These are phyloP conservation scores for Solanum ahanhuiri DNA, from an alignment of 257 asterid genomes.

Conservation along the genomic window DNA sequence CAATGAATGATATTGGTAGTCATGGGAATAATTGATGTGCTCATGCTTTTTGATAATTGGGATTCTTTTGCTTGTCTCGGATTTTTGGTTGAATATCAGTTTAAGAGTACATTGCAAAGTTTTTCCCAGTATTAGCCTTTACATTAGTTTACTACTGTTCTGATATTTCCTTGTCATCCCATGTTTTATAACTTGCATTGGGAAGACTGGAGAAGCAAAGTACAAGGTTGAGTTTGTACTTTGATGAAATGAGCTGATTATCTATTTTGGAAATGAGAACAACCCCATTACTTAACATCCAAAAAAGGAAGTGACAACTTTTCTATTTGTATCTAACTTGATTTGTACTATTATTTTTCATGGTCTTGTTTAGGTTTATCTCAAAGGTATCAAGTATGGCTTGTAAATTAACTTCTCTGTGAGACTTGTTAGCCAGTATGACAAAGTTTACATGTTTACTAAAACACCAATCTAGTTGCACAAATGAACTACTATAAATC, in stretches of 20 bases:
- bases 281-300: not conserved
- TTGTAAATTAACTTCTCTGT: not conserved
- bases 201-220: not conserved
- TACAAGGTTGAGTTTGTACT: not conserved
- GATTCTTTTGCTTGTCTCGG: not conserved
- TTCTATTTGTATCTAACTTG: not conserved
- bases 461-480: not conserved
- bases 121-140: not conserved
- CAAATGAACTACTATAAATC: not conserved
- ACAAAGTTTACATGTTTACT: not conserved
- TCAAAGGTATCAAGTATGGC: not conserved
- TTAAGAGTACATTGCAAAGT: not conserved
- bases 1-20: not conserved
- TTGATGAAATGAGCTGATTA: not conserved
- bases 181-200: not conserved
- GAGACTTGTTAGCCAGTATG: not conserved
- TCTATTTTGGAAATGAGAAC: not conserved
- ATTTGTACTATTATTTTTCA: not conserved
- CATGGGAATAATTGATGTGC: not conserved
- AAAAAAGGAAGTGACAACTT: not conserved
- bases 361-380: not conserved
- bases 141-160: not conserved
- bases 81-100: not conserved
- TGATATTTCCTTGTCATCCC: not conserved
- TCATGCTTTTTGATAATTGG: not conserved